Evolutionary conservation across 2,329 filamentous ascomycete genomes (phyloP).

Genomic region (Epichloe glyceriae): DNA sequence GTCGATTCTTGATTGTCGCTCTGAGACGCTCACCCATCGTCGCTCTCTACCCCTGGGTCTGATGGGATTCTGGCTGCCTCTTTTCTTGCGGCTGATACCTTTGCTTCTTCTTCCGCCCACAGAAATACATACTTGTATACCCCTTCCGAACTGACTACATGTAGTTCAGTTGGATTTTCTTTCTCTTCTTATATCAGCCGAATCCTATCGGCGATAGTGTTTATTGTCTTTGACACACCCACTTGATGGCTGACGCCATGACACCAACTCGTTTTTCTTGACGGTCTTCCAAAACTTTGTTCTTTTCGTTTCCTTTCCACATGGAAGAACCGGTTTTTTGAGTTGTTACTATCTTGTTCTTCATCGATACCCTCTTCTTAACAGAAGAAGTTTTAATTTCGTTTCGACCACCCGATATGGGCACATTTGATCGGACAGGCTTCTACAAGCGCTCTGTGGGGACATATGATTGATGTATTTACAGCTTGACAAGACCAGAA

Average conservation of each 20-base stretch:
- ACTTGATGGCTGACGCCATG: not conserved
- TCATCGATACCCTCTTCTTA: constrained; percentile 12
- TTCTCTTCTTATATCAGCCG: constrained; percentile 14
- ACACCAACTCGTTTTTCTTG: not conserved
- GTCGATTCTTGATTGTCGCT: not conserved
- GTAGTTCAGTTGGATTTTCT: constrained; percentile 2
- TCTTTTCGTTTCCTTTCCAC: not conserved
- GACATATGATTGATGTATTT: constrained; percentile 7
- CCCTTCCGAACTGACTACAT: not conserved
- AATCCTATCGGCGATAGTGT: constrained; percentile 21
- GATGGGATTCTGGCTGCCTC: not conserved
- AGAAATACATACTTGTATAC: constrained; percentile 8
- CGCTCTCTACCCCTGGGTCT: not conserved
- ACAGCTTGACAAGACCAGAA: not conserved
- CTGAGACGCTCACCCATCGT: not conserved
- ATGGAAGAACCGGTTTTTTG: not conserved
- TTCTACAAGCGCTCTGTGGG: constrained; percentile 3
- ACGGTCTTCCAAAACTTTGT: not conserved
- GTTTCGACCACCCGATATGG: not conserved
- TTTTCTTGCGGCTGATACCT: not conserved
- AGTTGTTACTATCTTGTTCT: constrained; percentile 1
- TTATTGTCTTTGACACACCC: constrained; percentile 16
- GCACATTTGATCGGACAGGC: not conserved
- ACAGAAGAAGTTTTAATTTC: constrained; percentile 1
- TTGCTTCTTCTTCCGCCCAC: not conserved